Base-by-base conservation (phyloP, 1,284 basidiomycete species). In the Ceraceosorus guamensis region DNA sequence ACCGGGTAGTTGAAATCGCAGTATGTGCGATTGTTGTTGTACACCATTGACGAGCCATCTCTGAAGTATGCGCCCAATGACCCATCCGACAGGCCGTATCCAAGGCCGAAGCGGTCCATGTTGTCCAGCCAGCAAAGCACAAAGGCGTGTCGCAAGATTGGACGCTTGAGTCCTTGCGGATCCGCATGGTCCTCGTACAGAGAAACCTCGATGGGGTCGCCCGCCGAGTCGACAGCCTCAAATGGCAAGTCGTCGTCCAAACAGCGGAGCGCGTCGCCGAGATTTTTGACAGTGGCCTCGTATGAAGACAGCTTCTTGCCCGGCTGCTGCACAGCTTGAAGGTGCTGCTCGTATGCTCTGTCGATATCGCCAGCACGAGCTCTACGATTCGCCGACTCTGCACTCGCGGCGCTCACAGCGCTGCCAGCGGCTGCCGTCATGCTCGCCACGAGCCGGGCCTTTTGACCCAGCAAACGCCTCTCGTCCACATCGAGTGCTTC, bases 71-170 rank as follows among this genome's bases (percentile, higher is more conserved):
- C 89, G 6, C 91, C 91, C 32, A 96, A 87, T 1, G 88, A 87
- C 3, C 93, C 91, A 73, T 98, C 91, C 33, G 88, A 91, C 70
- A 98, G 81, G 1, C 90, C 90, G 76, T 97, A 97, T 1, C 92
- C 95, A 85, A 97, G 92, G 8, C 93, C 95, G 78, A 97, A 98
- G 79, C 95, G 95, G 77, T 92, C 90, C 76, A 89, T 92, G 76
- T 97, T 96, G 77, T 98, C 93, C 48, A 97, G 87, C 93, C 93
- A 98, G 7, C 88, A 90, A 2, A 89, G 88, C 65, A 98, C 89
- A 78, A 97, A 98, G 13, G 93, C 86, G 53, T 81, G 82, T 43
- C 91, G 88, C 11, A 85, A 81, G 0, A 82, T 82, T 4, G 86
- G 78, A 41, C 53, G 47, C 8, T 63, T 78, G 70, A 4, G 73